Evolutionary conservation across 2,329 filamentous ascomycete genomes (phyloP).

Genomic region (Fusarium longipes): DNA sequence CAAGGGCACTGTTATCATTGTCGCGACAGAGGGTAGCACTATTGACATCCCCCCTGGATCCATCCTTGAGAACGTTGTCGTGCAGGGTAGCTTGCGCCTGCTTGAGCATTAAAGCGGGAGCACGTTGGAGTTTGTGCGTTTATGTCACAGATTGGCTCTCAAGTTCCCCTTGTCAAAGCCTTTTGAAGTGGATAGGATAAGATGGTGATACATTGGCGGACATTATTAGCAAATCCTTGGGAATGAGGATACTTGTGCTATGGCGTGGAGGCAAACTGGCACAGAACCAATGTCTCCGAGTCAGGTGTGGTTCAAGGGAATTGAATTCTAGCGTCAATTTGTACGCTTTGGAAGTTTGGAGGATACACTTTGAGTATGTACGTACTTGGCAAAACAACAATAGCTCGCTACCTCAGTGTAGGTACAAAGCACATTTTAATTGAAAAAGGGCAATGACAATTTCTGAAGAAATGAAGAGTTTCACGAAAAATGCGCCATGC

Average conservation of each 20-base stretch:
- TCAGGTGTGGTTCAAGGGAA: slow-evolving; percentile 1
- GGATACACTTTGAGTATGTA: slow-evolving; percentile 39
- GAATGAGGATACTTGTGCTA: slow-evolving; percentile 3
- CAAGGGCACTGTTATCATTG: slow-evolving; percentile 99
- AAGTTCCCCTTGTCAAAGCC: slow-evolving; percentile 16
- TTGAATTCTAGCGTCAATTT: slow-evolving; percentile 4
- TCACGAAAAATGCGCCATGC: slow-evolving; percentile 3
- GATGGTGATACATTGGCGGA: neutral
- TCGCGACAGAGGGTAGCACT: slow-evolving; percentile 96
- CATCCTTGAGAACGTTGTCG: slow-evolving; percentile 97
- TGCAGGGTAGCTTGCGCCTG: slow-evolving; percentile 91
- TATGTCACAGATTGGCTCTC: slow-evolving; percentile 10
- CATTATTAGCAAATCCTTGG: neutral
- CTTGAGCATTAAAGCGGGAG: slow-evolving; percentile 67
- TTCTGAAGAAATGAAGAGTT: slow-evolving; percentile 25
- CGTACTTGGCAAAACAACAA: slow-evolving; percentile 39
- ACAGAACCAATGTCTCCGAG: slow-evolving; percentile 1
- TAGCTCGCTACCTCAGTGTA: slow-evolving; percentile 32
- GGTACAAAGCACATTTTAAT: slow-evolving; percentile 38
- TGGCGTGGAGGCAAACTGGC: slow-evolving; percentile 8
- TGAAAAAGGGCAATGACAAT: slow-evolving; percentile 35
- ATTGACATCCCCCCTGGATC: slow-evolving; percentile 98
- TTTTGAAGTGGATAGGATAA: slow-evolving; percentile 17
- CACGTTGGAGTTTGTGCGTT: slow-evolving; percentile 5
- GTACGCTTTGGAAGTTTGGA: slow-evolving; percentile 12